These are phyloP conservation scores for Lodderomyces theae DNA, from an alignment of 1,139 yeast species.

Conservation along the genomic window DNA sequence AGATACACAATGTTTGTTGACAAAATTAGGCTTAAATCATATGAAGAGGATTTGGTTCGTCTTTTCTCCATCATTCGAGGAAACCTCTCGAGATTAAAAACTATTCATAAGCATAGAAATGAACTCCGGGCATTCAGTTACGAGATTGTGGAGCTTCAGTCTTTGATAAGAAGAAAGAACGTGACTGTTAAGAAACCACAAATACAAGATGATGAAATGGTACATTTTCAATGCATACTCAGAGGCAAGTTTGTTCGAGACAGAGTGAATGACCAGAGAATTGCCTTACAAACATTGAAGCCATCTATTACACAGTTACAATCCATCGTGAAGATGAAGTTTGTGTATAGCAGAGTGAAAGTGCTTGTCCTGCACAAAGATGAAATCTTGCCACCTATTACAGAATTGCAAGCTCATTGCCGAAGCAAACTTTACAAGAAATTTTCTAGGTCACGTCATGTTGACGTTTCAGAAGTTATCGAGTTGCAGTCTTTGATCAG, in stretches of 20 bases:
- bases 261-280: slow-evolving; percentile 9
- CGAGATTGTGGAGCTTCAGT: slow-evolving; percentile 37
- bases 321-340: slow-evolving; percentile 27
- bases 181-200: slow-evolving; percentile 17
- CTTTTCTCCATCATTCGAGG: slow-evolving; percentile 44
- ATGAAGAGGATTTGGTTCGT: slow-evolving; percentile 42
- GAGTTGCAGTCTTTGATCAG: slow-evolving; percentile 37
- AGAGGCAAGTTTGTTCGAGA: slow-evolving; percentile 28
- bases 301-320: slow-evolving; percentile 24
- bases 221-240: slow-evolving; percentile 25
- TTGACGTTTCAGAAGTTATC: slow-evolving; percentile 19
- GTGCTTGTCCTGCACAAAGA: slow-evolving; percentile 23
- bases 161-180: slow-evolving; percentile 31
- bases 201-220: slow-evolving; percentile 13
- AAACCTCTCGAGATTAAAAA: slow-evolving; percentile 28
- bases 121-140: slow-evolving; percentile 27
- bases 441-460: slow-evolving; percentile 16
- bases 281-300: slow-evolving; percentile 12
- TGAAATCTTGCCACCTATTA: slow-evolving; percentile 23
- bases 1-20: slow-evolving; percentile 64
- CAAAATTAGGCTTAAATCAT: slow-evolving; percentile 56
- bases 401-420: slow-evolving; percentile 34
- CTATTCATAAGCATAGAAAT: slow-evolving; percentile 41
- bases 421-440: slow-evolving; percentile 28
- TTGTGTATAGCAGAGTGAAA: slow-evolving; percentile 22